A percentile compares a stretch with the other conserved stretches of the same genome.
phyloP scores from a whole-genome alignment of 1,284 basidiomycete species.

The Naganishia sp. region DNA sequence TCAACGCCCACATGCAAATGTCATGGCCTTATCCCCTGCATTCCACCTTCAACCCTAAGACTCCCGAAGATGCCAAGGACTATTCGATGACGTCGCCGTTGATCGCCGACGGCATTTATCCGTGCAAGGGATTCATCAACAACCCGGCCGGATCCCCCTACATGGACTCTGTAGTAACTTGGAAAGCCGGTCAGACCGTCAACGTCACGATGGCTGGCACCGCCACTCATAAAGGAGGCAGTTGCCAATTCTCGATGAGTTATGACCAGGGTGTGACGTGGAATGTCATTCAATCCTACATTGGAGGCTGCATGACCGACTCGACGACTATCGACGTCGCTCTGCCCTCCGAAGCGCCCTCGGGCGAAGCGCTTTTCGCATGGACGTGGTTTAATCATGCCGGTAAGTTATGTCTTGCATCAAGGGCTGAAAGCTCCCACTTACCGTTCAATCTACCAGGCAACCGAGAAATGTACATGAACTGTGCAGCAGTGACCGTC shows the following conservation, averaged over 20 bases:
- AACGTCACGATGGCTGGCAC: slow-evolving; percentile 46
- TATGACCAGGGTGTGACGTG: slow-evolving; percentile 54
- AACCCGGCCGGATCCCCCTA: slow-evolving; percentile 37
- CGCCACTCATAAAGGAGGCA: slow-evolving; percentile 53
- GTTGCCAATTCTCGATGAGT: slow-evolving; percentile 53
- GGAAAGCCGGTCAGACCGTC: slow-evolving; percentile 40
- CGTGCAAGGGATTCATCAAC: slow-evolving; percentile 55
- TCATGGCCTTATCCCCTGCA: slow-evolving; percentile 46
- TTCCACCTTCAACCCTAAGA: slow-evolving; percentile 44
- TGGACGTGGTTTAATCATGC: slow-evolving; percentile 56
- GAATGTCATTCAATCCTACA: slow-evolving; percentile 49
- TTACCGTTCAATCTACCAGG: slow-evolving; percentile 34
- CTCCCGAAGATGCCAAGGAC: slow-evolving; percentile 45
- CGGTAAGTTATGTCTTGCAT: slow-evolving; percentile 18
- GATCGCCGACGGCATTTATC: slow-evolving; percentile 45
- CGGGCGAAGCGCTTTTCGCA: slow-evolving; percentile 52
- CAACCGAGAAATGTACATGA: slow-evolving; percentile 52
- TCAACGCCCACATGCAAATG: slow-evolving; percentile 48
- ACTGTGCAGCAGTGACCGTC: slow-evolving; percentile 54
- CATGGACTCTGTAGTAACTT: slow-evolving; percentile 44
- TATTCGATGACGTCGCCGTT: slow-evolving; percentile 53
- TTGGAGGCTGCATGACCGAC: slow-evolving; percentile 52
- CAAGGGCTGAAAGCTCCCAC: background rate
- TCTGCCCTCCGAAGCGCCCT: slow-evolving; percentile 49
- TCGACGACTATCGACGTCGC: slow-evolving; percentile 42